phyloP scores from a whole-genome alignment of 176 grass and related monocot genomes.

The Echinochloa phyllopogon region DNA sequence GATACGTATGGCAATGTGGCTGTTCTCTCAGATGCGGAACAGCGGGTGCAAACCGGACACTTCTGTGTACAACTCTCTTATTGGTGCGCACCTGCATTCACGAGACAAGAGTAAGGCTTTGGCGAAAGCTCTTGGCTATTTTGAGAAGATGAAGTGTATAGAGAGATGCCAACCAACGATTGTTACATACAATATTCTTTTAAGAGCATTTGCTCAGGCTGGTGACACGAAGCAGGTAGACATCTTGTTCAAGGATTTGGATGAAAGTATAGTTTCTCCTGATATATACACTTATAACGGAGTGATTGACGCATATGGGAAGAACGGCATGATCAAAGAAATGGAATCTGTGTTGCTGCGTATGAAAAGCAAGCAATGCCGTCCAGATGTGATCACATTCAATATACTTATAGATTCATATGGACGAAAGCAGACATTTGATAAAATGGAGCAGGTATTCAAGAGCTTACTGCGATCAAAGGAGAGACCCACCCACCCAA shows the following conservation, averaged over 20 bases:
- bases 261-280: constrained; percentile 67
- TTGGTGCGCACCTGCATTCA: constrained; percentile 81
- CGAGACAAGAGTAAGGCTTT: constrained; percentile 83
- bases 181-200: constrained; percentile 94
- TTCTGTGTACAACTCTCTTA: constrained; percentile 92
- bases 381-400: constrained; percentile 92
- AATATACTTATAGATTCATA: constrained; percentile 97
- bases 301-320: constrained; percentile 84
- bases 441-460: constrained; percentile 99
- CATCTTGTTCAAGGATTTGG: constrained; percentile 88
- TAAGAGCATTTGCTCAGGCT: constrained; percentile 90
- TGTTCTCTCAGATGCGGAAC: constrained; percentile 94
- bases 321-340: constrained; percentile 91
- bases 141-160: constrained; percentile 94
- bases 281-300: constrained; percentile 89
- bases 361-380: constrained; percentile 87
- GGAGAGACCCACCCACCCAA: constrained; percentile 81
- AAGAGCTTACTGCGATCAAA: constrained; percentile 86
- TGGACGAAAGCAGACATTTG: constrained; percentile 73
- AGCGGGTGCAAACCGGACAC: constrained; percentile 80
- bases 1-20: constrained; percentile 98
- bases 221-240: constrained; percentile 73
- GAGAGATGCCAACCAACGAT: constrained; percentile 83
- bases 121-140: constrained; percentile 79
- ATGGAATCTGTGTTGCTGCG: constrained; percentile 80